Conservation (phyloP, 805 yeast species). For the Aciculoconidium aculeatum region DNA sequence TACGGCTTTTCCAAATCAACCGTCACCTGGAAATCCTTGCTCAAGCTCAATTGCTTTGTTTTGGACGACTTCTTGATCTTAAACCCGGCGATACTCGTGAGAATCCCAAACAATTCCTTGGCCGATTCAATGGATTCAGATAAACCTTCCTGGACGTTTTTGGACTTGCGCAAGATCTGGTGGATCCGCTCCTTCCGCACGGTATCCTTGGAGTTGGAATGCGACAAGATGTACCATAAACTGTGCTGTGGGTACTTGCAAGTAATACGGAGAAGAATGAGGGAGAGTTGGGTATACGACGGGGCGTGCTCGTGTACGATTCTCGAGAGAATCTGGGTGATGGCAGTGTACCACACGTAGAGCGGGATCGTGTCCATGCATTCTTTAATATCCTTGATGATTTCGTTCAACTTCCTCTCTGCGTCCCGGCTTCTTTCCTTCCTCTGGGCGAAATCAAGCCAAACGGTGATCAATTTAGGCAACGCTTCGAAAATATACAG, state of each 20-base stretch:
- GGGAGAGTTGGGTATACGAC: slow-evolving; percentile 50
- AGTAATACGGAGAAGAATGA: slow-evolving; percentile 54
- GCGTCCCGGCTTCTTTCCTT: slow-evolving; percentile 21
- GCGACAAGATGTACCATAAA: slow-evolving; percentile 78
- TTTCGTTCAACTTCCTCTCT: slow-evolving; percentile 35
- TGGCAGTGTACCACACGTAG: slow-evolving; percentile 69
- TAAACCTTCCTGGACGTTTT: slow-evolving; percentile 9
- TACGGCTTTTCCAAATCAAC: slow-evolving; percentile 25
- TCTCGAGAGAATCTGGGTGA: slow-evolving; percentile 82
- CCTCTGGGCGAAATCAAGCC: slow-evolving; percentile 70
- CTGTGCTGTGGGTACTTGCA: slow-evolving; percentile 72
- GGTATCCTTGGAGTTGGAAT: slow-evolving; percentile 50
- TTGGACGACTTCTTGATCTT: slow-evolving; percentile 30
- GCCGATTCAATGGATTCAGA: slow-evolving; percentile 19
- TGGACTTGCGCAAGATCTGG: slow-evolving; percentile 15
- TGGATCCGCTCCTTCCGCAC: slow-evolving; percentile 23
- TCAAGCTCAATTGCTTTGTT: slow-evolving; percentile 30
- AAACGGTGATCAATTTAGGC: slow-evolving; percentile 83
- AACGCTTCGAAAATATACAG: slow-evolving; percentile 73
- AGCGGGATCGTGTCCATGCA: slow-evolving; percentile 43
- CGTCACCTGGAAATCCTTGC: slow-evolving; percentile 35
- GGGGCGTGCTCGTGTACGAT: slow-evolving; percentile 55
- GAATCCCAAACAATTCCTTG: slow-evolving; percentile 33
- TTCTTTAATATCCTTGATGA: slow-evolving; percentile 43
- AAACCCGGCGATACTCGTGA: slow-evolving; percentile 38